Conservation (phyloP, 2,329 filamentous ascomycete genomes). For the Trichoderma harzianum region DNA sequence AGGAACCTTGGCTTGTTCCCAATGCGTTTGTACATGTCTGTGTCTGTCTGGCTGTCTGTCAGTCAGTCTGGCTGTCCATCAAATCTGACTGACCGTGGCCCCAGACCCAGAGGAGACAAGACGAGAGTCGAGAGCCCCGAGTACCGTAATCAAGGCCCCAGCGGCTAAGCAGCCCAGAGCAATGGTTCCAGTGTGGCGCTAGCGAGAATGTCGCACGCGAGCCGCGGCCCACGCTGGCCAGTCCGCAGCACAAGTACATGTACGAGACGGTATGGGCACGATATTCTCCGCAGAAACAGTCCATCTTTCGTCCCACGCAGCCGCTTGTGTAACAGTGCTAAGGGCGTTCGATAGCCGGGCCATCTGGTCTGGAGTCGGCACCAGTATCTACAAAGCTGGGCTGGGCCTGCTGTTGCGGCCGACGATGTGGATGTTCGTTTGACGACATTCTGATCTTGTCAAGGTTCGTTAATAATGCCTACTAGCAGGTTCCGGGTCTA, state of each 20-base stretch:
- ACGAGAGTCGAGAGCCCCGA: slow-evolving; percentile 14
- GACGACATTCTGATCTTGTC: neutral
- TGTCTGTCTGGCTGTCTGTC: neutral
- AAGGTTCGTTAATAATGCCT: neutral
- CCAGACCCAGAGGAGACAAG: neutral
- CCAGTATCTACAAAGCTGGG: neutral
- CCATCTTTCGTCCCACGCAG: slow-evolving; percentile 2
- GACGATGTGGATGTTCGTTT: neutral
- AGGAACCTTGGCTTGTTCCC: neutral
- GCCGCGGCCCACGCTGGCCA: slow-evolving; percentile 27
- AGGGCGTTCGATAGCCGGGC: slow-evolving; percentile 8
- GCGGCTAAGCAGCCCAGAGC: slow-evolving; percentile 26
- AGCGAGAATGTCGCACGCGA: slow-evolving; percentile 30
- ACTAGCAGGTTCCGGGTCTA: no score
- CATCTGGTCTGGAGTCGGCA: neutral
- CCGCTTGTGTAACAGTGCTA: slow-evolving; percentile 6
- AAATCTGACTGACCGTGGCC: neutral
- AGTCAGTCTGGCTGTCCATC: neutral
- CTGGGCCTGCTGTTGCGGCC: neutral
- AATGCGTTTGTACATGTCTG: neutral
- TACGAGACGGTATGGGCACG: neutral
- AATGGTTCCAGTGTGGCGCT: slow-evolving; percentile 32
- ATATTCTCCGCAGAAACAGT: slow-evolving; percentile 19
- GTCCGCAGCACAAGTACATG: slow-evolving; percentile 10
- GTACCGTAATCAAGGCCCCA: neutral